Percentiles rank a stretch among this genome's conserved stretches.
phyloP scores from a whole-genome alignment of 1,284 basidiomycete species.

The Ganoderma boninense region DNA sequence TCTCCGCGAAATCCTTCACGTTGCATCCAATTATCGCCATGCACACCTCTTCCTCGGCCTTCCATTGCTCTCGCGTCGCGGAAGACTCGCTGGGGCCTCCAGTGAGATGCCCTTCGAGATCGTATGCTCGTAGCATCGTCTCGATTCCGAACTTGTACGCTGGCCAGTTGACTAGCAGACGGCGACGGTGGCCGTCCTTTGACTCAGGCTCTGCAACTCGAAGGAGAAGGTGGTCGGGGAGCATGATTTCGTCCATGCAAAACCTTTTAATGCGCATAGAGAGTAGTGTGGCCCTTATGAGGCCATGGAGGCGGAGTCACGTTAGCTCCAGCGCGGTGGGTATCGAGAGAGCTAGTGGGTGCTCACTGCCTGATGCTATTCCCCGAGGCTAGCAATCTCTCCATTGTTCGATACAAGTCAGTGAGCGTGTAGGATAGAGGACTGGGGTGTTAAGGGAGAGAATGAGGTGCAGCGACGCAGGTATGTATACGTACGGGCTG shows the following conservation, averaged over 20 bases:
- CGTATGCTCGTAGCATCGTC: constrained; percentile 10
- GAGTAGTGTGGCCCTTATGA: too few species aligned
- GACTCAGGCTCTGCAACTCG: not conserved
- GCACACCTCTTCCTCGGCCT: constrained; percentile 16
- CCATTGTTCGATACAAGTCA: not conserved
- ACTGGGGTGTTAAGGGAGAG: not conserved
- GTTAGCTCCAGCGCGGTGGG: not conserved
- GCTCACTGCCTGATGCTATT: not conserved
- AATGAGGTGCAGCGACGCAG: not conserved
- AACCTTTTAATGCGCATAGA: not conserved
- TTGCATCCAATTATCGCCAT: constrained; percentile 15
- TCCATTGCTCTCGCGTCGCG: constrained; percentile 4
- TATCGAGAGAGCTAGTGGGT: not conserved
- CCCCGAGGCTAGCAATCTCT: not conserved
- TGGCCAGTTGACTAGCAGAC: constrained; percentile 8
- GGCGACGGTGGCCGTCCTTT: too few species aligned
- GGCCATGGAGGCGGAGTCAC: too few species aligned
- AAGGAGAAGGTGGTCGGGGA: constrained; percentile 17
- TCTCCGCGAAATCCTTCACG: not conserved
- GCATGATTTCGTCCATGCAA: constrained; percentile 6
- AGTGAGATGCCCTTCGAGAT: constrained; percentile 10
- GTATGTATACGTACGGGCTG: not conserved
- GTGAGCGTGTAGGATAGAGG: not conserved
- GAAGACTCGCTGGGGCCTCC: too few species aligned
- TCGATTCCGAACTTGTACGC: constrained; percentile 15